Evolutionary conservation across 2,329 filamentous ascomycete genomes (phyloP).

Genomic region (Tolypocladium album): DNA sequence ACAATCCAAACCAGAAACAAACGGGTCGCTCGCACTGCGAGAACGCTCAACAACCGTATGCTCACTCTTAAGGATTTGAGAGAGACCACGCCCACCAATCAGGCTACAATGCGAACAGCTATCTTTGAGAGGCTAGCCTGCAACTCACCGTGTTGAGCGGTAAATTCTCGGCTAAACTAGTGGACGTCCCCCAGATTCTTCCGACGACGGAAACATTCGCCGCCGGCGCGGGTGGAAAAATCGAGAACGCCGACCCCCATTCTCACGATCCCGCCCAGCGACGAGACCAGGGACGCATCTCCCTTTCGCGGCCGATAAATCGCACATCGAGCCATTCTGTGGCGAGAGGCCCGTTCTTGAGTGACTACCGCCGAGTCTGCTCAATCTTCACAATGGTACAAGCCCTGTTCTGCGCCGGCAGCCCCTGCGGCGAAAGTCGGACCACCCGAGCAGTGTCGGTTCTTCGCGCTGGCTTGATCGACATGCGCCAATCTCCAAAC

Average conservation of each 20-base stretch:
- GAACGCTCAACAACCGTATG: too few species aligned
- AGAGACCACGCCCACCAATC: background rate
- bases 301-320: slow-evolving; percentile 1
- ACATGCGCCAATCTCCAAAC: background rate
- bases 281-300: slow-evolving; percentile 14
- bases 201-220: slow-evolving; percentile 16
- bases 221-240: slow-evolving; percentile 15
- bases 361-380: background rate
- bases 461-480: background rate
- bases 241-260: slow-evolving; percentile 9
- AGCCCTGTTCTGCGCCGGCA: background rate
- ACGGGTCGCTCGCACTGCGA: background rate
- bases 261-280: slow-evolving; percentile 11
- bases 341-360: background rate
- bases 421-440: background rate
- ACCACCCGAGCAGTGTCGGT: background rate
- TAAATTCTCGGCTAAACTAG: slow-evolving; percentile 14
- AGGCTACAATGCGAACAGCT: background rate
- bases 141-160: slow-evolving; percentile 8
- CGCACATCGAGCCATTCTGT: background rate
- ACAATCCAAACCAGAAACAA: background rate
- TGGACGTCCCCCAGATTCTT: slow-evolving; percentile 7
- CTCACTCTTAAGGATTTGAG: background rate
- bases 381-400: slow-evolving; percentile 7
- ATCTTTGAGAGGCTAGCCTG: background rate